These are phyloP conservation scores for Xylaria cubensis DNA, from an alignment of 495 filamentous ascomycete species.

Conservation along the genomic window DNA sequence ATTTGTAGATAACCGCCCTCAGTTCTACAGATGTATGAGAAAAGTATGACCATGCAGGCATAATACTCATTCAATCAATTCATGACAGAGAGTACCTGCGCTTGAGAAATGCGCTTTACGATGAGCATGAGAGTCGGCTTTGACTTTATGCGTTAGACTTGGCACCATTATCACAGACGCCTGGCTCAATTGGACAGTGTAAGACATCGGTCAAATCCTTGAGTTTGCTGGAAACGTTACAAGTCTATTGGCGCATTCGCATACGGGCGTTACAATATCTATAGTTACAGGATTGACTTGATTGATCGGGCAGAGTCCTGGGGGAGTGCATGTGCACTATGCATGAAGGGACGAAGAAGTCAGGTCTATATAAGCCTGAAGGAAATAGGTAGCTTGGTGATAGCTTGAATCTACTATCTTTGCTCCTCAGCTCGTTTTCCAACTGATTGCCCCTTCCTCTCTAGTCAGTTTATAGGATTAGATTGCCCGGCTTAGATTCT, in stretches of 20 bases:
- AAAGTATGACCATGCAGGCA: not conserved
- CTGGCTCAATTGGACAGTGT: not conserved
- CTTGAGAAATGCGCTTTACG: not conserved
- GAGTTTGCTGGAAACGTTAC: not conserved
- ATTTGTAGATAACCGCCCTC: not conserved
- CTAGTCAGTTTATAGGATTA: slow-evolving; percentile 64
- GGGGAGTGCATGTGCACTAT: no score
- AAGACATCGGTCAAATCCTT: not conserved
- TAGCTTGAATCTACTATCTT: no score
- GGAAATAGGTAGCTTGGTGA: no score
- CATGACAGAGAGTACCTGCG: not conserved
- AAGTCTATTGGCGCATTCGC: slow-evolving; percentile 21
- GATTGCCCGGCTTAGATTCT: slow-evolving; percentile 79
- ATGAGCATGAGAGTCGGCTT: not conserved
- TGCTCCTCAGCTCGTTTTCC: no score
- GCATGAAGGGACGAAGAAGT: no score
- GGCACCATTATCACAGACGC: not conserved
- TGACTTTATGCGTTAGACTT: not conserved
- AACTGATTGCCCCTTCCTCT: not conserved
- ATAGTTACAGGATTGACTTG: slow-evolving; percentile 33
- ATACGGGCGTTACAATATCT: slow-evolving; percentile 32
- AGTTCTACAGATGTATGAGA: not conserved
- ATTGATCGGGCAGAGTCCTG: no score
- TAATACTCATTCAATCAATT: not conserved
- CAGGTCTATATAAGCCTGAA: no score